Evolutionary conservation across 768 basidiomycete genomes (phyloP), one percentile per base, ranked within the genome.

Genomic region (Suillus fuscotomentosus): DNA sequence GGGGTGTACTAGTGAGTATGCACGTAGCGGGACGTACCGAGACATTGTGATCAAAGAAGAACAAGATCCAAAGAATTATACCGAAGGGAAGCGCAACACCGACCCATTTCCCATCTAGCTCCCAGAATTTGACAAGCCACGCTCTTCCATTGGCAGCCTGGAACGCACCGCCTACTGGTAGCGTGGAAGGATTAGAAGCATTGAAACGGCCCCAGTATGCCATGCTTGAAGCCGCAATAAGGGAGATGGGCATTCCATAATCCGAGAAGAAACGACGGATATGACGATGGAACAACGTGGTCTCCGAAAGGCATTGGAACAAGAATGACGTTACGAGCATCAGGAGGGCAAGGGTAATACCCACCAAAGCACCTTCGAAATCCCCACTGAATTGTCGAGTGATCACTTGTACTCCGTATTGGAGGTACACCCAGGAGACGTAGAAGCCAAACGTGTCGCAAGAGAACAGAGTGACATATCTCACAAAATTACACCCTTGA

Each of bases 1-100:
- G 10, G 15, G 62, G 34, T n/a, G 22, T 34, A n/a, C n/a, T n/a
- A 15, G 15, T 31, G 6, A 4, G 24, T 20, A 41, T 17, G 24
- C 57, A 20, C 27, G 24, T 13, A 20, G 24, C 3, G 39, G 24
- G 24, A 77, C 90, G 69, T 73, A 93, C 92, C 55, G 94, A 95
- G 61, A 95, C 92, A 69, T 96, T 96, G 68, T 95, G 92, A 67
- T 98, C 95, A 69, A 97, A 97, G 81, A 95, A 95, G 78, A 98
- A 97, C 51, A 97, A 78, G 27, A 97, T 84, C 87, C 92, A 97
- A 6, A 99, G 80, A 24, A 95, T 80, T 48, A 95, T 75, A 3
- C 95, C 96, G 70, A 97, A 97, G 0, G 95, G 95, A 50, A 95
- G 80, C 0, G 95, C 92, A 36, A 94, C 88, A 13, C 89, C 92